Evolutionary conservation across 441 rosid species (phyloP), one percentile per base, ranked within the genome.

Genomic region (Pelargonium australe): DNA sequence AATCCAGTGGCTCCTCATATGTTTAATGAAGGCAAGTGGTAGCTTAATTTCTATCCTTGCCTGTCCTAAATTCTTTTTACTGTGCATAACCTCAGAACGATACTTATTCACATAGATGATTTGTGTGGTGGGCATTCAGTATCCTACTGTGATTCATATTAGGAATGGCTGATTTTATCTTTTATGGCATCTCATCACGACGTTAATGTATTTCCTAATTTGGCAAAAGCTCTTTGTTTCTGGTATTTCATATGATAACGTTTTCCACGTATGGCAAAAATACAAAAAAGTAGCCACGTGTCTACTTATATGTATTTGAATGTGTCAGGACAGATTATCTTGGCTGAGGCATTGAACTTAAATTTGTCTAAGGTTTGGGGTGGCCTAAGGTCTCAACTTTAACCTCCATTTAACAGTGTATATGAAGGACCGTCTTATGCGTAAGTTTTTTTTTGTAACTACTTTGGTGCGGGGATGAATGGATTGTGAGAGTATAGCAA

Each of bases 21-120:
- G 77, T 84, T 80, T 77, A 82, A 79, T 69, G 91, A 91, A 83
- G 90, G 97, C 76, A 75, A 60, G 75, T 65, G 66, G 61, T 68
- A 47, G 53, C 41, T 69, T 43, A 40, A 19, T 61, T 20, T 76
- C 40, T 41, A 40, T 64, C 65, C 19, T 13, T 43, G 51, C 11
- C 8, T 12, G 34, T 28, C 58, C 43, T 23, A 47, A 10, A 13
- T 20, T 4, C 31, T 64, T 19, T 47, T 2, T 31, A 9, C 12
- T 0, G 8, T 64, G 41, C 19, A 53, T 53, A 53, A 53, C 19
- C 2, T 53, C 7, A 14, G 9, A 14, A 7, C 60, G 5, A 4
- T 53, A 14, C 60, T 6, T 16, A 7, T 57, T 17, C 25, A 55
- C 7, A 20, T 16, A 55, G 7, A 16, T 55, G 4, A 55, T 17